These are phyloP conservation scores for Colletotrichum echinochloae DNA, from an alignment of 2,329 filamentous ascomycete genomes.

Conservation along the genomic window DNA sequence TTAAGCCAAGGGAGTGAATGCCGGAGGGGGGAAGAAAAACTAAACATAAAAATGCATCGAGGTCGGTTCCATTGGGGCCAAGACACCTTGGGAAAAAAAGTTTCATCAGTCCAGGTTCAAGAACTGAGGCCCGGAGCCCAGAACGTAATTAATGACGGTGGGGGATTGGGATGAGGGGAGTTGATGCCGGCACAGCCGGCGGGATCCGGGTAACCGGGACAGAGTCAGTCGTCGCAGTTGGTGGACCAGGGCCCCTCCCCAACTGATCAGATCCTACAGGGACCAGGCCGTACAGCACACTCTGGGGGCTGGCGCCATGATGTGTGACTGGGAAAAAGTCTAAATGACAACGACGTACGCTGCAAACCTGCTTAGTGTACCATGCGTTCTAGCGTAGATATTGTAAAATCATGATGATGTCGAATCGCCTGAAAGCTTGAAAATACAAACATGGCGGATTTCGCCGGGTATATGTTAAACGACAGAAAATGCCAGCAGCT, in stretches of 20 bases:
- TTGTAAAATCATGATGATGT: slow-evolving; percentile 1
- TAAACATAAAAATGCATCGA: too few relatives aligned
- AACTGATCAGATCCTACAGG: slow-evolving; percentile 11
- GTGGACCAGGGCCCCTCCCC: slow-evolving; percentile 5
- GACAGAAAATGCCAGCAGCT: slow-evolving; percentile 26
- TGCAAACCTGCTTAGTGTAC: neutral
- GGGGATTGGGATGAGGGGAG: neutral
- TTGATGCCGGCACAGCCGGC: neutral
- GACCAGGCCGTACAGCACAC: neutral
- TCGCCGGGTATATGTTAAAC: slow-evolving; percentile 41
- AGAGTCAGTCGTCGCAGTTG: slow-evolving; percentile 28
- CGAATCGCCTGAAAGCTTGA: neutral
- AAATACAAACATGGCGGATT: slow-evolving; percentile 32
- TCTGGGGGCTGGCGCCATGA: neutral
- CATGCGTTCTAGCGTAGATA: slow-evolving; percentile 22
- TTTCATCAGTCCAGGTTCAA: neutral
- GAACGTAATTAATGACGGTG: neutral
- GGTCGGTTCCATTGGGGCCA: neutral
- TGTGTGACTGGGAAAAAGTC: neutral
- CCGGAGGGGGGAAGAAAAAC: neutral
- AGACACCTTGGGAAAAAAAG: neutral
- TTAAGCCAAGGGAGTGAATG: neutral
- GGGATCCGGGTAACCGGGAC: neutral
- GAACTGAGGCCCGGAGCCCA: neutral
- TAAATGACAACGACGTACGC: neutral